Percentiles rank a stretch among this genome's conserved stretches.
Conservation (phyloP, 176 grass and related monocot species). For the Oryza glaberrima region DNA sequence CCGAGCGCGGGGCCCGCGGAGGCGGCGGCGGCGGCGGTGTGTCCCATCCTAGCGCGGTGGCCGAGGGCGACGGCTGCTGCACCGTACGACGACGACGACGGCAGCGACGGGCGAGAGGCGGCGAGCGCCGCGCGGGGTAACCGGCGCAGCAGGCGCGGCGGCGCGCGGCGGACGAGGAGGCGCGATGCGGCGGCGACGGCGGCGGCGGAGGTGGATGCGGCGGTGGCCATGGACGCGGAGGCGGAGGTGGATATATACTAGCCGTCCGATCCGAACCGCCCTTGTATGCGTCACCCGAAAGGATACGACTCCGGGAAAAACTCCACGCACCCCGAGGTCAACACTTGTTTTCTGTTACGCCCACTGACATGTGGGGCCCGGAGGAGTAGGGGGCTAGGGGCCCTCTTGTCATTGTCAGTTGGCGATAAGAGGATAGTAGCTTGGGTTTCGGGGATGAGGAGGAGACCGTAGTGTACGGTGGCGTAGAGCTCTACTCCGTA, state of each 20-base stretch:
- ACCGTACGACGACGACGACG: constrained; percentile 13
- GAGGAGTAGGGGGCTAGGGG: rapidly evolving
- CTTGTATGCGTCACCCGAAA: constrained; percentile 45
- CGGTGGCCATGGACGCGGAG: constrained; percentile 45
- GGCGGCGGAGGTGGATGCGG: constrained; percentile 52
- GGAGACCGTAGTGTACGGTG: not conserved
- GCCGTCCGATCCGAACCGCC: constrained; percentile 44
- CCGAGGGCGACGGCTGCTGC: not conserved
- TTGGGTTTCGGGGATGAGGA: not conserved
- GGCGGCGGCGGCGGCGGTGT: constrained; percentile 49
- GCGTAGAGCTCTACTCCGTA: not conserved
- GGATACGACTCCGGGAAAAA: not conserved
- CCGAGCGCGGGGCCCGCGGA: constrained; percentile 58
- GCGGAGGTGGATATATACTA: constrained; percentile 55
- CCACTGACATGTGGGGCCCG: not conserved
- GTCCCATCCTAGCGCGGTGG: constrained; percentile 68
- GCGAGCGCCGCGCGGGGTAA: constrained; percentile 17
- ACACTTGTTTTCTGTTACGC: rapidly evolving
- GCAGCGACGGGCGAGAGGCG: not conserved
- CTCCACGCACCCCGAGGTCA: not conserved
- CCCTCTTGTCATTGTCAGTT: not conserved
- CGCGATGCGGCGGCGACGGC: constrained; percentile 47
- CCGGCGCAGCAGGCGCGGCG: constrained; percentile 38
- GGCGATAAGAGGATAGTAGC: not conserved
- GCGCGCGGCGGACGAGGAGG: constrained; percentile 34